Conservation (phyloP, 306 rosid genomes). For the Oemleria cerasiformis region DNA sequence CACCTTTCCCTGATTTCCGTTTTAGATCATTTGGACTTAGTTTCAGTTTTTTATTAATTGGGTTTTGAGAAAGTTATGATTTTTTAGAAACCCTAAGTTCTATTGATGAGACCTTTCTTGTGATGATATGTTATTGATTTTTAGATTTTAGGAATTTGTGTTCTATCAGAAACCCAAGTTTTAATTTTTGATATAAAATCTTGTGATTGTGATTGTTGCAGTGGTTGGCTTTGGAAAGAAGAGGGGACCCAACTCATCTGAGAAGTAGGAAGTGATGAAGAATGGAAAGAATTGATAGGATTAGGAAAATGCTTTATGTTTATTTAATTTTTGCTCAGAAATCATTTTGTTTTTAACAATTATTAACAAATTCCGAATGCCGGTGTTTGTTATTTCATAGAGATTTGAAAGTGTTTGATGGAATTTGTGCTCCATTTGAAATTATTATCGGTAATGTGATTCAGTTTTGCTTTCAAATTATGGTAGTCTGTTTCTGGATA, state of each 20-base stretch:
- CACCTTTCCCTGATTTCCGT: not conserved
- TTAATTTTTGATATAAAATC: not conserved
- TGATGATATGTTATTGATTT: not conserved
- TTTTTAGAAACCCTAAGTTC: not conserved
- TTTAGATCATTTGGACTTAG: not conserved
- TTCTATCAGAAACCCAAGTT: not conserved
- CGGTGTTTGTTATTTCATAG: not conserved
- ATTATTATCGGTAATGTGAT: not conserved
- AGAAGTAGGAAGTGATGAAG: constrained; percentile 23
- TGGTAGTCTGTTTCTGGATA: too few relatives aligned
- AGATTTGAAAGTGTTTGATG: not conserved
- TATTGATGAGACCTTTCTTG: not conserved
- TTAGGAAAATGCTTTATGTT: constrained; percentile 10
- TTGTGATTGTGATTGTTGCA: constrained; percentile 2
- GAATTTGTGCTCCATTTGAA: not conserved
- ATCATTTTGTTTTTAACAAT: too few relatives aligned
- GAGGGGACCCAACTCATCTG: constrained; percentile 40
- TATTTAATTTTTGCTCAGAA: not conserved
- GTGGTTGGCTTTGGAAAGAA: constrained; percentile 40
- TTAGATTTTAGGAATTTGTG: not conserved
- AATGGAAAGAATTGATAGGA: not conserved
- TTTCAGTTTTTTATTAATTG: not conserved
- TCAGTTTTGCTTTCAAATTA: not conserved
- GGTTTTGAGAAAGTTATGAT: not conserved
- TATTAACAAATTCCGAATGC: not conserved